Conservation (phyloP, 2,329 filamentous ascomycete genomes). For the Phialemoniopsis sp. region DNA sequence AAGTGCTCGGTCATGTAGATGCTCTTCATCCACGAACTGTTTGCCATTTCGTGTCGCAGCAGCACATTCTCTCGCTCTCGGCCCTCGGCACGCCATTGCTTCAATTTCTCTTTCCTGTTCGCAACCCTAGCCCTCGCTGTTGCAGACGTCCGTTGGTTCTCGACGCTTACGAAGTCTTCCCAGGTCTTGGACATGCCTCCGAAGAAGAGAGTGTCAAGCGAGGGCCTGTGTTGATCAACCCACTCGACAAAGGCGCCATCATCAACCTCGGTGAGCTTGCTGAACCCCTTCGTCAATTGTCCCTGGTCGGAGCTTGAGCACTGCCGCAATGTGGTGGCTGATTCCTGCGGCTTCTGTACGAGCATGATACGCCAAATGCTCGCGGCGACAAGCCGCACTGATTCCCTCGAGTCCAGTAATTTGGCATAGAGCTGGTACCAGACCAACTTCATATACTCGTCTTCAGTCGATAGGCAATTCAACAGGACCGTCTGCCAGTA, state of each 20-base stretch:
- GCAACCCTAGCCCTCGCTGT: conserved; percentile 64
- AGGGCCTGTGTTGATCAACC: conserved; percentile 77
- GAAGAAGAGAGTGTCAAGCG: conserved; percentile 79
- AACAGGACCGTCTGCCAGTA: conserved; percentile 96
- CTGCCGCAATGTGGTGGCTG: conserved; percentile 67
- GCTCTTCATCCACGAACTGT: conserved; percentile 90
- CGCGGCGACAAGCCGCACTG: conserved; percentile 71
- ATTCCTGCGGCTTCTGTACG: conserved; percentile 87
- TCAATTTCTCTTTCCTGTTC: conserved; percentile 79
- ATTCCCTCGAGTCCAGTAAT: conserved; percentile 64
- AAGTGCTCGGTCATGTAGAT: conserved; percentile 89
- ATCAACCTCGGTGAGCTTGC: conserved; percentile 81
- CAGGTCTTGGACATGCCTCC: conserved; percentile 76
- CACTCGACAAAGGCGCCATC: conserved; percentile 83
- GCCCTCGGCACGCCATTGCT: conserved; percentile 72
- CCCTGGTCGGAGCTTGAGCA: conserved; percentile 67
- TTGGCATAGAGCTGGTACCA: conserved; percentile 94
- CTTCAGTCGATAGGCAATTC: conserved; percentile 69
- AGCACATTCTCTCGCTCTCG: conserved; percentile 66
- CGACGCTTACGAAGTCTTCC: conserved; percentile 80
- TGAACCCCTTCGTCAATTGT: conserved; percentile 71
- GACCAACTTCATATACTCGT: conserved; percentile 78
- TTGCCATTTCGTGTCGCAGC: conserved; percentile 79
- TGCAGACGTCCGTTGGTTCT: conserved; percentile 78
- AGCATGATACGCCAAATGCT: conserved; percentile 88